Conservation (phyloP, 768 basidiomycete species). For the Russula vinacea region DNA sequence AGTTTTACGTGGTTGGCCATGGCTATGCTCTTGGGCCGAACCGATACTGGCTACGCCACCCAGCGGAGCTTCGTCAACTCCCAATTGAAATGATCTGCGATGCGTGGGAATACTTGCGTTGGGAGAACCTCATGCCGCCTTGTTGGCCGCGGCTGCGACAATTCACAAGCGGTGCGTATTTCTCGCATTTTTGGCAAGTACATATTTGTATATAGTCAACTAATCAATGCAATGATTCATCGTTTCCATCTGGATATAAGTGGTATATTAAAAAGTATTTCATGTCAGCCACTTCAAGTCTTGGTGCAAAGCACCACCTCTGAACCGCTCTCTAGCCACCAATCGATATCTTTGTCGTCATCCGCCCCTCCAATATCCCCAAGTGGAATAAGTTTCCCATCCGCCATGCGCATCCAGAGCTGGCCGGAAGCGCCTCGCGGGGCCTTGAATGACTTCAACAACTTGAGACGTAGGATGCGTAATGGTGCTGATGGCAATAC, state of each 20-base stretch:
- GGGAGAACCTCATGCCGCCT: neutral
- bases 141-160: neutral
- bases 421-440: slow-evolving; percentile 37
- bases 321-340: slow-evolving; percentile 62
- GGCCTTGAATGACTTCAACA: slow-evolving; percentile 38
- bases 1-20: slow-evolving; percentile 17
- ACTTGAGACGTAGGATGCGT: slow-evolving; percentile 59
- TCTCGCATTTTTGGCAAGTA: neutral
- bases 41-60: neutral
- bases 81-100: neutral
- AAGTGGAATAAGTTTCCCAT: slow-evolving; percentile 48
- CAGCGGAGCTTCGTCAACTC: neutral
- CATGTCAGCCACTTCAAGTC: neutral
- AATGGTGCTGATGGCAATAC: slow-evolving; percentile 70
- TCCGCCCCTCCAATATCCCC: slow-evolving; percentile 30
- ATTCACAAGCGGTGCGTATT: slow-evolving; percentile 3
- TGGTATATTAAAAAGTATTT: neutral
- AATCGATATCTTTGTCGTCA: slow-evolving; percentile 56
- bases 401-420: slow-evolving; percentile 57
- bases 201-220: slow-evolving; percentile 7
- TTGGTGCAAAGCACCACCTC: slow-evolving; percentile 35
- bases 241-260: neutral
- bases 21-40: slow-evolving; percentile 8
- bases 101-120: slow-evolving; percentile 1
- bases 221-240: slow-evolving; percentile 2